These are phyloP conservation scores for Boletus sp. DNA, from an alignment of 768 basidiomycete species.

Conservation along the genomic window DNA sequence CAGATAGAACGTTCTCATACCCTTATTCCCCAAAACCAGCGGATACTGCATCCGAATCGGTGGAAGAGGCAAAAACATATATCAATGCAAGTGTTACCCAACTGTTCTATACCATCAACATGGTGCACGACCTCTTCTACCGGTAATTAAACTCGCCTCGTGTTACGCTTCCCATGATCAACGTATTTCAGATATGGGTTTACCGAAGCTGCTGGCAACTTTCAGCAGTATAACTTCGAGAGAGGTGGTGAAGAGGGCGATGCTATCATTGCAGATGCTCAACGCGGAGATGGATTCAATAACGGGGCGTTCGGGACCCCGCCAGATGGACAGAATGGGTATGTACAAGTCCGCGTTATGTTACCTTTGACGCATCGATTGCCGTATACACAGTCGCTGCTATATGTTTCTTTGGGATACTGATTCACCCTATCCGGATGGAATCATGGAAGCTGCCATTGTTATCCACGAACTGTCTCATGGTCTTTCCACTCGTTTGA, in stretches of 20 bases:
- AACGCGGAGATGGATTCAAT: constrained; percentile 92
- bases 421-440: constrained; percentile 86
- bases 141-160: constrained; percentile 35
- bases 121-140: constrained; percentile 82
- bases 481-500: constrained; percentile 90
- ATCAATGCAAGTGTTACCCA: constrained; percentile 87
- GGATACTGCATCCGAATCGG: not conserved
- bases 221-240: constrained; percentile 97
- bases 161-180: not conserved
- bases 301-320: constrained; percentile 91
- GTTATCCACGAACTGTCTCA: constrained; percentile 90
- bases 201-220: constrained; percentile 89
- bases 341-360: not conserved
- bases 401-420: constrained; percentile 98
- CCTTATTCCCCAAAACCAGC: constrained; percentile 54
- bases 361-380: not conserved
- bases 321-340: constrained; percentile 80
- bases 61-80: constrained; percentile 68
- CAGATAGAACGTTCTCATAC: constrained; percentile 55
- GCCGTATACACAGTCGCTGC: constrained; percentile 52
- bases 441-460: constrained; percentile 94
- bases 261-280: constrained; percentile 91
- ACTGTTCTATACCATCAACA: constrained; percentile 83
- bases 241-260: constrained; percentile 86
- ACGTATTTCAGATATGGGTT: constrained; percentile 73